These are phyloP conservation scores for Aureobasidium sp. DNA, from an alignment of 2,329 filamentous ascomycete genomes.

Conservation along the genomic window DNA sequence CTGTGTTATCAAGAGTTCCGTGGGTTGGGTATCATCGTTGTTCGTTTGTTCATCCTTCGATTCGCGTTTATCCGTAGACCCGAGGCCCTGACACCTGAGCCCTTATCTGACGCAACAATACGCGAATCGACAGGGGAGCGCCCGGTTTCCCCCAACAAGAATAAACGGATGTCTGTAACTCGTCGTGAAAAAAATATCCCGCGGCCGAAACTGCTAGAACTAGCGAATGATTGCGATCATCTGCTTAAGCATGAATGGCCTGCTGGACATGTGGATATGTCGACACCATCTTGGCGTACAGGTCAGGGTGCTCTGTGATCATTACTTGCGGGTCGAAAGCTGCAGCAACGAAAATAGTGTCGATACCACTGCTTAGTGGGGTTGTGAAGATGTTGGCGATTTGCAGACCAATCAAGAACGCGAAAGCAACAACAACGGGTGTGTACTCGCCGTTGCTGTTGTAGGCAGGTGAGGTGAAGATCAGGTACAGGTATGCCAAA, in stretches of 20 bases:
- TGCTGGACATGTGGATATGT: constrained; percentile 76
- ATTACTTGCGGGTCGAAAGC: constrained; percentile 54
- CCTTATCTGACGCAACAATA: constrained; percentile 14
- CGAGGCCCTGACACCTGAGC: neutral
- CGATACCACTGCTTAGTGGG: constrained; percentile 78
- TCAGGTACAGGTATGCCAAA: constrained; percentile 78
- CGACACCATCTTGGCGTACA: constrained; percentile 70
- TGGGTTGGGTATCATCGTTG: constrained; percentile 2
- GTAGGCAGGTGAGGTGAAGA: constrained; percentile 73
- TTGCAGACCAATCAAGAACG: constrained; percentile 85
- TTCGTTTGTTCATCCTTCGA: neutral
- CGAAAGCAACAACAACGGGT: constrained; percentile 70
- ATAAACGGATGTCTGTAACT: neutral
- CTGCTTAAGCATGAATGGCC: constrained; percentile 21
- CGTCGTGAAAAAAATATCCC: neutral
- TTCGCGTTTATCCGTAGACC: constrained; percentile 11
- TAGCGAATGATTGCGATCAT: neutral
- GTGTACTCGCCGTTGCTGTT: constrained; percentile 64
- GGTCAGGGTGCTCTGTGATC: constrained; percentile 71
- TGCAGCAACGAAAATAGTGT: constrained; percentile 82
- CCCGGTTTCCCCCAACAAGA: neutral
- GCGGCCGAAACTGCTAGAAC: neutral
- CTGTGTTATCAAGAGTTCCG: neutral
- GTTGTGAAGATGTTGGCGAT: constrained; percentile 86
- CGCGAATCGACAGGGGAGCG: constrained; percentile 15